Evolutionary conservation across 169 alveolate genomes (phyloP).

Genomic region (Pseudocohnilembus persalinus): DNA sequence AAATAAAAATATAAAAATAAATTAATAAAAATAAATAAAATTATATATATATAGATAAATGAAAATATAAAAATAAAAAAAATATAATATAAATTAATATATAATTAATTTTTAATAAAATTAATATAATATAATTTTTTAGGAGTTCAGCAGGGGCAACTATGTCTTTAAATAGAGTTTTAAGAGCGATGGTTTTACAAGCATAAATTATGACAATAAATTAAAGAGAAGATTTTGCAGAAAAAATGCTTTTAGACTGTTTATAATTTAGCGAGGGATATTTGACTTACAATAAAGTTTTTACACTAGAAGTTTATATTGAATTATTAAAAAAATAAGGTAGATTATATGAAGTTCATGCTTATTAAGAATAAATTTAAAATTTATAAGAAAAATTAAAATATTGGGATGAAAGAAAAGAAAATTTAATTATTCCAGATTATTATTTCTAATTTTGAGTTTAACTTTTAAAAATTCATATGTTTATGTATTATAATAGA

Average conservation of each 20-base stretch:
- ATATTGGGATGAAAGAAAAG: conserved; percentile 35
- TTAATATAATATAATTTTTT: neutral
- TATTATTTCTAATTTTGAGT: conserved; percentile 22
- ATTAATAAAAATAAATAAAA: no score
- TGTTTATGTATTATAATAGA: no score
- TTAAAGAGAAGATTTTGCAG: conserved; percentile 16
- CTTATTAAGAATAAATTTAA: conserved; percentile 1
- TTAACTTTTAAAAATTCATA: no score
- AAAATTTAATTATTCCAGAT: conserved; percentile 17
- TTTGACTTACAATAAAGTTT: conserved; percentile 11
- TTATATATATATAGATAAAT: no score
- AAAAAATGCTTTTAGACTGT: conserved; percentile 17
- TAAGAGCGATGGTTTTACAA: conserved; percentile 10
- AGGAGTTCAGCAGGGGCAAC: neutral
- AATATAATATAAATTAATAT: no score
- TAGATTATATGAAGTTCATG: conserved; percentile 11
- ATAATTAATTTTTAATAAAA: neutral
- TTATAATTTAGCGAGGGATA: conserved; percentile 9
- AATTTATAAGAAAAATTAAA: neutral
- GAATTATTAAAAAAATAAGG: conserved; percentile 20
- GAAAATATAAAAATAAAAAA: no score
- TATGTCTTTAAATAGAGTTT: neutral
- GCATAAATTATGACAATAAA: neutral
- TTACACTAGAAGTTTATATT: conserved; percentile 9
- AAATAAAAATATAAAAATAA: no score